These are phyloP conservation scores for Axilococcus clingmanii DNA, from an alignment of 139 green algal genomes.

Conservation along the genomic window DNA sequence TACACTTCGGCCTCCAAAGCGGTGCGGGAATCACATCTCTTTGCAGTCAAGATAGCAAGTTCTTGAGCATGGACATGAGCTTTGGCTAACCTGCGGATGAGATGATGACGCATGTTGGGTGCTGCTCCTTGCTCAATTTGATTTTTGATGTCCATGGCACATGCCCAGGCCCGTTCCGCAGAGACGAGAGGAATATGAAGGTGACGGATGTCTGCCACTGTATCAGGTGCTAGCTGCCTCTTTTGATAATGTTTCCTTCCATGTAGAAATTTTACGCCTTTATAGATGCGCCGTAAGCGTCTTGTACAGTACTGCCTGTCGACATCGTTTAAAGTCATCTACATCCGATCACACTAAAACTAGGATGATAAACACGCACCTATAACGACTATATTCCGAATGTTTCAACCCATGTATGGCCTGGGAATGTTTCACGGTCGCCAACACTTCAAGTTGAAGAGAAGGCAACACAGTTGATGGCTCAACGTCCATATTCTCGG, in stretches of 20 bases:
- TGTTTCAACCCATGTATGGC: slow-evolving; percentile 25
- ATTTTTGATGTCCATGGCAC: slow-evolving; percentile 85
- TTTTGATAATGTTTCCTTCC: slow-evolving; percentile 74
- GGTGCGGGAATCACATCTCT: slow-evolving; percentile 41
- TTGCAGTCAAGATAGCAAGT: slow-evolving; percentile 37
- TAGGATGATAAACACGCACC: slow-evolving; percentile 1
- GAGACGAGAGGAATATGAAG: slow-evolving; percentile 74
- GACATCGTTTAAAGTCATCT: background rate
- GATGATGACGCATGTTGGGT: slow-evolving; percentile 50
- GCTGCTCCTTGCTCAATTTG: slow-evolving; percentile 34
- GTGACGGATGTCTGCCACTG: slow-evolving; percentile 69
- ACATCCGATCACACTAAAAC: background rate
- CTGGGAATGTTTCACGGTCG: slow-evolving; percentile 15
- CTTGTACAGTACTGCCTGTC: slow-evolving; percentile 77
- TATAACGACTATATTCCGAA: slow-evolving; percentile 28
- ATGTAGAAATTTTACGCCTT: slow-evolving; percentile 74
- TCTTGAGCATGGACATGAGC: slow-evolving; percentile 45
- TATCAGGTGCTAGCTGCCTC: slow-evolving; percentile 54
- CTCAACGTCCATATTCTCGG: too few species aligned
- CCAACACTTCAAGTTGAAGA: slow-evolving; percentile 8
- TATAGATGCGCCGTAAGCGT: slow-evolving; percentile 66
- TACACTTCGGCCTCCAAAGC: slow-evolving; percentile 84
- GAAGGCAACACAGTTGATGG: too few species aligned
- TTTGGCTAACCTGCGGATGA: slow-evolving; percentile 61
- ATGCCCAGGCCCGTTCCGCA: slow-evolving; percentile 78